A percentile compares a stretch with the other conserved stretches of the same genome.
phyloP scores from a whole-genome alignment of 495 filamentous ascomycete species.

The Hypoxylon fuscum region DNA sequence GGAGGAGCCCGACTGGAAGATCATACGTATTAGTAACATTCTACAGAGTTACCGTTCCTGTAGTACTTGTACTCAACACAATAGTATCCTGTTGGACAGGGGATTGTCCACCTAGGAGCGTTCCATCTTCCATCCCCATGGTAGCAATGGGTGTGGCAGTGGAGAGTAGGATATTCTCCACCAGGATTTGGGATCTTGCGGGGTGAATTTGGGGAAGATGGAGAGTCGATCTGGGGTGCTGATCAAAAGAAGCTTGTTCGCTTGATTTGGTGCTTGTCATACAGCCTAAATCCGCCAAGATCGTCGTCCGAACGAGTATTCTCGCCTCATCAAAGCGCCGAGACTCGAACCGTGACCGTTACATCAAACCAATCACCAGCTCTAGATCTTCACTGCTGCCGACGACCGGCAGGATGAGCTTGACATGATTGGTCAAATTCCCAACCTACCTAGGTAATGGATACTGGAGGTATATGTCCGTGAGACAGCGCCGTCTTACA shows the following conservation, averaged over 20 bases:
- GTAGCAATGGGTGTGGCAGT: not conserved
- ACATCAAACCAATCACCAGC: not conserved
- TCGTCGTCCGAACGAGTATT: not conserved
- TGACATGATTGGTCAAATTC: too few species aligned
- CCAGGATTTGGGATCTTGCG: conserved; percentile 2
- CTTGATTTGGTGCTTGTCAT: not conserved
- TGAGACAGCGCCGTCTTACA: too few species aligned
- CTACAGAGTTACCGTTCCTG: too few species aligned
- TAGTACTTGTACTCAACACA: too few species aligned
- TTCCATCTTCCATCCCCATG: not conserved
- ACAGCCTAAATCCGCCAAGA: conserved; percentile 6
- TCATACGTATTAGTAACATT: too few species aligned
- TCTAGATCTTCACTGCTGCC: conserved; percentile 1
- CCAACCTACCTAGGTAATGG: too few species aligned
- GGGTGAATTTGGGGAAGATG: conserved; percentile 11
- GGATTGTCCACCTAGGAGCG: too few species aligned
- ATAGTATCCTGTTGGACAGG: too few species aligned
- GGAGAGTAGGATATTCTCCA: conserved; percentile 14
- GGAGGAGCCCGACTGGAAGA: not conserved
- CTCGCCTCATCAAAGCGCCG: conserved; percentile 24
- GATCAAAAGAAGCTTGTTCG: conserved; percentile 1
- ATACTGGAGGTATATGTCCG: too few species aligned
- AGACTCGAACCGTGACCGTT: not conserved
- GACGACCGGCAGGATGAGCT: conserved; percentile 1
- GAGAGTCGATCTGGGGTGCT: conserved; percentile 3